Base-by-base conservation (phyloP, 169 alveolate genomes). In the Theileria parva region DNA sequence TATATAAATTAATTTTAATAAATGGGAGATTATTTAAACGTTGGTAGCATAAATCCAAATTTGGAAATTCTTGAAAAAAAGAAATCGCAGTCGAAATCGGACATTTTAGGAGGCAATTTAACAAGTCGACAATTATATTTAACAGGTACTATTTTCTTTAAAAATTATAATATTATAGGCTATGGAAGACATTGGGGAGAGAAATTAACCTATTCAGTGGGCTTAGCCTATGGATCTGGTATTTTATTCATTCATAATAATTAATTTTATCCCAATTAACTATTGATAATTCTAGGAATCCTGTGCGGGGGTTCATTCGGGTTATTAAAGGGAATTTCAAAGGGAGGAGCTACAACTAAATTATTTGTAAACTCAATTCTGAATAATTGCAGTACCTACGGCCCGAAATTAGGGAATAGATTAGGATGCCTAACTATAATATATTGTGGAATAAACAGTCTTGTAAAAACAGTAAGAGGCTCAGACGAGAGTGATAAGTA, bases 151-250 rank as follows among this genome's bases (percentile, higher is more conserved):
- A 27, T 4, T n/a, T 51, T 27, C 23, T 0, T 23, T 23, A 30
- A 19, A 60, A n/a, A 73, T 25, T 25, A 27, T 34, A 37, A 17
- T 19, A 73, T 2, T 25, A 85, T 81, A 71, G 92, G 95, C 19
- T 93, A 93, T 78, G 96, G 94, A 32, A 88, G 96, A 48, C 95
- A 91, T 73, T 93, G 96, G 96, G 96, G 96, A 9, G 96, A 92
- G 76, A 93, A 93, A 71, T 77, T 93, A 34, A 93, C 95, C 19
- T 93, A 93, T 73, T 89, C 94, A 55, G 95, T 92, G n/a, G 96
- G 96, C 13, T 71, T 93, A 63, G 94, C 96, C 32, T 93, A 93
- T 75, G 95, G 96, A 21, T 85, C 95, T 68, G 96, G 96, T 93
- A 85, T 37, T 21, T 28, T 13, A 37, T 30, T 71, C 28, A n/a